Percentiles rank a stretch among this genome's conserved stretches.
Evolutionary conservation across 75 land plant genomes (phyloP).

Genomic region (Azolla pinnata): DNA sequence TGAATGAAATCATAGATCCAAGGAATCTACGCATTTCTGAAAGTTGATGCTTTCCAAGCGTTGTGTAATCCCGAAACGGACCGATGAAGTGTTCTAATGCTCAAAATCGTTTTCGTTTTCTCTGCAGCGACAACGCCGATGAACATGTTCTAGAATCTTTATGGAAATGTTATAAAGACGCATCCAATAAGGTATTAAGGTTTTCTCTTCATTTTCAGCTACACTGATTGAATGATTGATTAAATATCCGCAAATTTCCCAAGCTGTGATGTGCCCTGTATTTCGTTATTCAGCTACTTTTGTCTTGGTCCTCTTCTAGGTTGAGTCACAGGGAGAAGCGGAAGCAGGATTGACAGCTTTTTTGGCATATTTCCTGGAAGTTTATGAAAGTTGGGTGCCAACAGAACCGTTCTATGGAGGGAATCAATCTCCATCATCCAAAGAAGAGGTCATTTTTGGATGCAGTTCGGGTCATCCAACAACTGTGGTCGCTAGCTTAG

Average conservation of each 20-base stretch:
- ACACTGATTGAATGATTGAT: not conserved
- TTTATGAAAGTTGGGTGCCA: constrained; percentile 70
- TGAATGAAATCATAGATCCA: too few species aligned
- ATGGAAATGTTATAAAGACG: constrained; percentile 54
- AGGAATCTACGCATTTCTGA: too few species aligned
- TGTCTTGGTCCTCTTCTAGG: too few species aligned
- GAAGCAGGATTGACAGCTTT: constrained; percentile 50
- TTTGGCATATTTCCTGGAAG: constrained; percentile 50
- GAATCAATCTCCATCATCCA: constrained; percentile 2
- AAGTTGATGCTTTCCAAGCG: too few species aligned
- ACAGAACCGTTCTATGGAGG: constrained; percentile 16
- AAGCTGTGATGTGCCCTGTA: too few species aligned
- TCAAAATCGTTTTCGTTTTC: too few species aligned
- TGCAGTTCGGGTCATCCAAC: constrained; percentile 82
- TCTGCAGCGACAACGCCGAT: constrained; percentile 49
- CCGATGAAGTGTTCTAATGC: too few species aligned
- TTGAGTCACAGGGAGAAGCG: constrained; percentile 36
- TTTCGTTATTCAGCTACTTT: too few species aligned
- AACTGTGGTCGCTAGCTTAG: constrained; percentile 45
- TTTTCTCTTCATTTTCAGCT: not conserved
- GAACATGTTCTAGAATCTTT: constrained; percentile 48
- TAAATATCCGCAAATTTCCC: too few species aligned
- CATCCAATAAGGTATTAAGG: constrained; percentile 49
- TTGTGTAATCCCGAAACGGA: too few species aligned
- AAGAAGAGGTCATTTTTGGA: constrained; percentile 34